Conservation (phyloP, 2,329 filamentous ascomycete genomes). For the Achaetomium macrosporum region DNA sequence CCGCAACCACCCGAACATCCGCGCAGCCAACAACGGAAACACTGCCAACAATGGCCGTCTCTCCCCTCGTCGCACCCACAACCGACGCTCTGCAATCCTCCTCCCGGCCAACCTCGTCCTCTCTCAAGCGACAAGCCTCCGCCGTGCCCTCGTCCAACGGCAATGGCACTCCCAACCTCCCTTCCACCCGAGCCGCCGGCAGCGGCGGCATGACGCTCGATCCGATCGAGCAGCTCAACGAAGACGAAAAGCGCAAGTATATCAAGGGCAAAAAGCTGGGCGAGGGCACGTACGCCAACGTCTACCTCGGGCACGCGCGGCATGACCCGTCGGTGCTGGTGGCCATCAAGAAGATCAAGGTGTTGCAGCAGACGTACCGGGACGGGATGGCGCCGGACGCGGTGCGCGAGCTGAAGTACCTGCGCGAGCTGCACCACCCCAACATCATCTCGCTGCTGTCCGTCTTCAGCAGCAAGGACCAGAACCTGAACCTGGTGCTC, state of each 20-base stretch:
- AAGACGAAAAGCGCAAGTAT: constrained; percentile 80
- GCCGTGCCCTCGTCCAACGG: constrained; percentile 27
- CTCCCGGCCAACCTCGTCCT: constrained; percentile 18
- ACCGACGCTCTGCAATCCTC: constrained; percentile 29
- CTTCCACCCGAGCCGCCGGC: constrained; percentile 10
- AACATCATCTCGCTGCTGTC: constrained; percentile 92
- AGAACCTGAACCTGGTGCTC: constrained; percentile 92
- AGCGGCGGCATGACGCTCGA: constrained; percentile 41
- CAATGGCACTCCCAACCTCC: constrained; percentile 21
- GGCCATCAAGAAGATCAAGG: constrained; percentile 90
- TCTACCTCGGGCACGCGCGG: constrained; percentile 80
- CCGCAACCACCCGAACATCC: not conserved
- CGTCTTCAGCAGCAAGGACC: constrained; percentile 92
- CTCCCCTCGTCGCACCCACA: constrained; percentile 40
- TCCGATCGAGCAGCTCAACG: constrained; percentile 74
- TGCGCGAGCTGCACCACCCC: constrained; percentile 88
- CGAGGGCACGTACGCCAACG: constrained; percentile 94
- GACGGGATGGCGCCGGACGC: constrained; percentile 93
- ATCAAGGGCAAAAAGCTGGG: constrained; percentile 89
- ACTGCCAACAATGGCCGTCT: constrained; percentile 37
- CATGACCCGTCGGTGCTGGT: constrained; percentile 67
- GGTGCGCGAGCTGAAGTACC: constrained; percentile 89
- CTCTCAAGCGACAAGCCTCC: constrained; percentile 27
- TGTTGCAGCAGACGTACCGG: constrained; percentile 69
- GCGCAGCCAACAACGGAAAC: not conserved